Evolutionary conservation across 257 asterid species (phyloP), one percentile per base, ranked within the genome.

Genomic region (Penstemon davidsonii): DNA sequence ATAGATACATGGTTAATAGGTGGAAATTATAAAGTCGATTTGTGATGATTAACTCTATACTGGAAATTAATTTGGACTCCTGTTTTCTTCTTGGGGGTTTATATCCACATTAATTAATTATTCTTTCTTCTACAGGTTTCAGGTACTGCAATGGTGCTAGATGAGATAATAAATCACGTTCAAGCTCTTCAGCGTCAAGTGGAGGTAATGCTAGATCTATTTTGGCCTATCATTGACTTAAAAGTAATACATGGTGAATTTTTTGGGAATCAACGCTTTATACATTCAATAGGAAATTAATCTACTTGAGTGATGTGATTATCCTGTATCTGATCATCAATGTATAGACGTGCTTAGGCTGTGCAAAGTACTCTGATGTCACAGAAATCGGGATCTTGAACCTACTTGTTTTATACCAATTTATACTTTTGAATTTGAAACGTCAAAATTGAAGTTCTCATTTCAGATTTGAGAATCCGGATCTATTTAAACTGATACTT

Each of bases 111-210:
- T 36, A 52, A 52, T n/a, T 49, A 5, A 37, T 8, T 61, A 56
- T 63, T 46, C 58, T 63, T 55, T 46, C 50, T 39, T 74, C 45
- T 60, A 75, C 90, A 93, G 99, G 85, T 93, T 67, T 88, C 99
- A 19, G 99, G 99, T 36, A 93, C 99, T 60, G 99, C 99, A 67
- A 77, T 89, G 92, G 97, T 93, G 73, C 75, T 93, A 84, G 97
- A 93, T 84, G 97, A 90, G 82, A 93, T 93, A 77, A 93, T 93
- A 55, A 93, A 93, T 82, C 99, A 93, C 55, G 99, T 93, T 50
- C 99, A 90, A 74, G 83, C 84, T 64, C 89, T 93, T 79, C 97
- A 93, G 72, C 94, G 87, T 15, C 99, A 90, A 85, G 99, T 93
- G 64, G 99, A 93, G 99, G 99, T 90, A 11, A 43, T 9, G 37